Base-by-base conservation (phyloP, 768 basidiomycete species). In the Hirschioporus abietinus region DNA sequence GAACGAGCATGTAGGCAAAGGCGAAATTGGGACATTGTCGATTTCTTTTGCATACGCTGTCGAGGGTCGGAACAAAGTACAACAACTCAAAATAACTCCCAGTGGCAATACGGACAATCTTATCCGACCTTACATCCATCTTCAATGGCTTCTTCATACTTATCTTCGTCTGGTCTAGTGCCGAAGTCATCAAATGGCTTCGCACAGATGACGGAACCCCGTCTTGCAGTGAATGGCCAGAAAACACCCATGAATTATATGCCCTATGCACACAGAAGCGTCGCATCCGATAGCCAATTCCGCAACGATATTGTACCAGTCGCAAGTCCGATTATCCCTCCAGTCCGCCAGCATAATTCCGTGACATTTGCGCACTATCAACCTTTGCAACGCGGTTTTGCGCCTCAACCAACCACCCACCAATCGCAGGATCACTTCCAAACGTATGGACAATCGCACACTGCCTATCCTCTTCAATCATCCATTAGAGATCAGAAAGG, bases 21-120 rank as follows among this genome's bases (percentile, higher is more conserved):
- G 69, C 86, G 94, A 23, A 87, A 95, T 70, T 97, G 95, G 95
- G 86, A 92, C 63, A 73, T 78, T n/a, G 92, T 91, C 65, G 91
- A 95, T 58, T 97, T 97, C 73, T 75, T 87, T 67, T 95, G 93
- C 74, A 78, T 78, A 60, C 79, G 79, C 35, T 94, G 92, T 75
- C 83, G 42, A 52, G 42, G 42, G 12, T 15, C 12, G 20, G 42
- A 52, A 52, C 42, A 52, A 15, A 62, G 60, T 15, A 20, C 42
- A 20, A 1, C 42, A 15, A 6, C 12, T 52, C 42, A 52, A 10
- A 52, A 52, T 52, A 20, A 20, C 20, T 5, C 20, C 15, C 42
- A 52, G 2, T 15, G 12, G 42, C 42, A 52, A 15, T 52, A 52
- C 12, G 42, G 20, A 52, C 42, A 52, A 52, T 12, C 42, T 12